These are phyloP conservation scores for Hypoxylon intermedium DNA, from an alignment of 495 filamentous ascomycete genomes.

Conservation along the genomic window DNA sequence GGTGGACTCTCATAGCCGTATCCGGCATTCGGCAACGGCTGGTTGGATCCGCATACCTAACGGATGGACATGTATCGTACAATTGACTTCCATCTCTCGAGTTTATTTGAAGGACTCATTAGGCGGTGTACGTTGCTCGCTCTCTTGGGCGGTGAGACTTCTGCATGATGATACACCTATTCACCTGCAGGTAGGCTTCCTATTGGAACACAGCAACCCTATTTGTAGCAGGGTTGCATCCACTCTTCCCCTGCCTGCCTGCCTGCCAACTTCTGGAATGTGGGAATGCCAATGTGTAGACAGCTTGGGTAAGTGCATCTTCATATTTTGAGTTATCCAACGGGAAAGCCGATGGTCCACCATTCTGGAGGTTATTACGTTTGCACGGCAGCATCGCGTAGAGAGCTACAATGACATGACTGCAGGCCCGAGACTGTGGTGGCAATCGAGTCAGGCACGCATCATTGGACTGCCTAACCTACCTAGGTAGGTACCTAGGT, in stretches of 20 bases:
- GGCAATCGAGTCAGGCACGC: constrained; percentile 27
- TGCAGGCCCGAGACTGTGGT: constrained; percentile 19
- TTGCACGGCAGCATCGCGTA: constrained; percentile 15
- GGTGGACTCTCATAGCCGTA: neutral
- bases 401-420: neutral
- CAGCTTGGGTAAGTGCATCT: constrained; percentile 11
- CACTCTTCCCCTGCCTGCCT: constrained; percentile 26
- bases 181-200: constrained; percentile 37
- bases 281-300: neutral
- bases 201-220: constrained; percentile 36
- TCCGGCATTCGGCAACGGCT: constrained; percentile 2
- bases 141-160: constrained; percentile 39
- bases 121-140: constrained; percentile 32
- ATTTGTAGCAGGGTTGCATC: constrained; percentile 37
- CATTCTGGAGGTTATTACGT: constrained; percentile 12
- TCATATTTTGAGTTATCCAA: constrained; percentile 10
- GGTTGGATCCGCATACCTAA: constrained; percentile 14
- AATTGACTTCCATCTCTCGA: constrained; percentile 4
- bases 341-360: constrained; percentile 7
- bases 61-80: neutral
- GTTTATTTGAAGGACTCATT: constrained; percentile 9
- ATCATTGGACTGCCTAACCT: constrained; percentile 17
- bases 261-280: constrained; percentile 15
- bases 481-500: too few species aligned
- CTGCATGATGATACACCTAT: constrained; percentile 36